A percentile compares a stretch with the other conserved stretches of the same genome.
phyloP scores from a whole-genome alignment of 2,329 filamentous ascomycete genomes.

The Rasamsonia emersonii region DNA sequence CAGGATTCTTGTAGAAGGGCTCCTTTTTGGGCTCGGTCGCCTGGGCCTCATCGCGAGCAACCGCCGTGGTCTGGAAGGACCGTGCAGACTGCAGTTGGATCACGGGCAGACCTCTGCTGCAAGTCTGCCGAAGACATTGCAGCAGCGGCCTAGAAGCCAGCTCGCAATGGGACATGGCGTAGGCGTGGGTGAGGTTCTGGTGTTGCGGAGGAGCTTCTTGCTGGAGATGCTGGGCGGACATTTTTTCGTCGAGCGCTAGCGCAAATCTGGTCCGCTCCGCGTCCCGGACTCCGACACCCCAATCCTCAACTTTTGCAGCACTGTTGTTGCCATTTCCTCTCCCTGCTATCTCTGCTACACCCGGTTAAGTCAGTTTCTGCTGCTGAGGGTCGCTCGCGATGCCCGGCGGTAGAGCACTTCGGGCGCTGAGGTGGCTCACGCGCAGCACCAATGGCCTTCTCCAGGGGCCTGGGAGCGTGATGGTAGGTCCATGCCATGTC shows the following conservation, averaged over 20 bases:
- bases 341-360: too few relatives aligned
- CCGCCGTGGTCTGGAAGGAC: slow-evolving; percentile 41
- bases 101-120: slow-evolving; percentile 22
- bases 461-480: slow-evolving; percentile 25
- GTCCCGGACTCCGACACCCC: slow-evolving; percentile 17
- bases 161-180: slow-evolving; percentile 32
- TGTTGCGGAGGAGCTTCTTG: slow-evolving; percentile 9
- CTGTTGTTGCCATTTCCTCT: not conserved
- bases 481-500: slow-evolving; percentile 20
- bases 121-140: slow-evolving; percentile 33
- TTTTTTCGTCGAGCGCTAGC: slow-evolving; percentile 29
- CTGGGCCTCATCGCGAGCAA: slow-evolving; percentile 37
- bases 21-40: slow-evolving; percentile 31
- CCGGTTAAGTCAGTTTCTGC: not conserved
- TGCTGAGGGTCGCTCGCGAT: slow-evolving; percentile 17
- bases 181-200: slow-evolving; percentile 14
- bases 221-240: slow-evolving; percentile 19
- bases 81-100: slow-evolving; percentile 33
- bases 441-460: slow-evolving; percentile 27
- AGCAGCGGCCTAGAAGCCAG: slow-evolving; percentile 34
- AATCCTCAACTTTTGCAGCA: slow-evolving; percentile 24
- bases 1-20: slow-evolving; percentile 38
- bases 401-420: slow-evolving; percentile 27
- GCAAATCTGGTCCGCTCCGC: slow-evolving; percentile 17
- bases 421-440: slow-evolving; percentile 30